These are phyloP conservation scores for Coprinellus aureogranulatus DNA, from an alignment of 768 basidiomycete species.

Conservation along the genomic window DNA sequence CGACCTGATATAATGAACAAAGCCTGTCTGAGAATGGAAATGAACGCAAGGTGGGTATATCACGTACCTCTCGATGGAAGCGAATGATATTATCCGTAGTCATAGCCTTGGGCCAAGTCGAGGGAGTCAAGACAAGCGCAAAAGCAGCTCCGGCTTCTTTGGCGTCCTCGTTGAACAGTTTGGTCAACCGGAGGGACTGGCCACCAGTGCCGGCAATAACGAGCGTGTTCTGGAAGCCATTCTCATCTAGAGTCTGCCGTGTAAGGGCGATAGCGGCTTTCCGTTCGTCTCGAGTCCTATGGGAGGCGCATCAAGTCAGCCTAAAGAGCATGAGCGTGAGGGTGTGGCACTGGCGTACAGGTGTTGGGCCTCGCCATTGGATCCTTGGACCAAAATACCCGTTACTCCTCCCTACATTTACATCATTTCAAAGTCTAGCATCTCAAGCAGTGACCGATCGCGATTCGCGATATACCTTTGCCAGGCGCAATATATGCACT, in stretches of 20 bases:
- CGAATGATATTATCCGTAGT: conserved; percentile 57
- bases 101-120: conserved; percentile 69
- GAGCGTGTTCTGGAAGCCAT: conserved; percentile 63
- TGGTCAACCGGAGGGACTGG: conserved; percentile 75
- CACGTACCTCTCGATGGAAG: conserved; percentile 61
- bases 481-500: conserved; percentile 70
- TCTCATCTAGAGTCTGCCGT: conserved; percentile 67
- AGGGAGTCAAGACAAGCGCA: conserved; percentile 72
- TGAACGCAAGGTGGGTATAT: not conserved
- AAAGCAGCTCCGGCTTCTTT: conserved; percentile 81
- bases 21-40: not conserved
- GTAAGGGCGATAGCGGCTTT: conserved; percentile 61
- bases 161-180: conserved; percentile 66
- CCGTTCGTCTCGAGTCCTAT: conserved; percentile 68
- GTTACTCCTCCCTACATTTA: conserved; percentile 62
- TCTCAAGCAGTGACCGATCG: conserved; percentile 5
- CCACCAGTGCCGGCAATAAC: conserved; percentile 85
- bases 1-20: conserved; percentile 45
- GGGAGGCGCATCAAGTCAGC: not conserved
- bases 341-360: no score
- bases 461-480: conserved; percentile 46
- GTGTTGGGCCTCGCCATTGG: conserved; percentile 76
- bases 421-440: conserved; percentile 2
- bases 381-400: conserved; percentile 71
- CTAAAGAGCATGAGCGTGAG: no score